Percentiles rank a stretch among this genome's conserved stretches.
Evolutionary conservation across 495 filamentous ascomycete genomes (phyloP).

Genomic region (Bacidia gigantensis): DNA sequence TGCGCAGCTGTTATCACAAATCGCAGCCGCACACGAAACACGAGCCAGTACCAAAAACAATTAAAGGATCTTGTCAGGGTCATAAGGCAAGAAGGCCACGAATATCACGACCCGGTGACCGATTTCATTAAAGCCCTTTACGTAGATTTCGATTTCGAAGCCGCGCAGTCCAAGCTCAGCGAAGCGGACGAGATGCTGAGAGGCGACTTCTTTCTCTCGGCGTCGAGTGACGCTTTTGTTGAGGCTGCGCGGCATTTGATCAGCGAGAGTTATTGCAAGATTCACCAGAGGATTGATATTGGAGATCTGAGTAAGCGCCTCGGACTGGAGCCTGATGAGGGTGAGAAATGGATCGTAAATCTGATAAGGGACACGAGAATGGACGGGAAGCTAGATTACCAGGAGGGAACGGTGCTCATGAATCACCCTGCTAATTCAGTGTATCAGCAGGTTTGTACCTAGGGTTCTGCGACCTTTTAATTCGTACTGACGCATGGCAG

Average conservation of each 20-base stretch:
- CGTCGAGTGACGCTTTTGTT: slow-evolving; percentile 75
- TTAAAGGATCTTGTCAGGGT: slow-evolving; percentile 91
- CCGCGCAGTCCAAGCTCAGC: slow-evolving; percentile 81
- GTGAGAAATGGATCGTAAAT: slow-evolving; percentile 99
- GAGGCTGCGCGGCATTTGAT: slow-evolving; percentile 91
- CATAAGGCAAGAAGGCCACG: slow-evolving; percentile 90
- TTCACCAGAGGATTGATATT: slow-evolving; percentile 95
- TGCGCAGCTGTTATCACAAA: slow-evolving; percentile 93
- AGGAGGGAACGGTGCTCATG: slow-evolving; percentile 97
- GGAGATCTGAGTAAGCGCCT: slow-evolving; percentile 77
- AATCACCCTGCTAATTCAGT: slow-evolving; percentile 97
- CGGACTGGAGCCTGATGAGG: slow-evolving; percentile 80
- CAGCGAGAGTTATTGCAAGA: slow-evolving; percentile 98
- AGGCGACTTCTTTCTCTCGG: slow-evolving; percentile 88
- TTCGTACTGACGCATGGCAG: slow-evolving; percentile 21
- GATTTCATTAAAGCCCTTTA: slow-evolving; percentile 92
- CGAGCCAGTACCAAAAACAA: slow-evolving; percentile 87
- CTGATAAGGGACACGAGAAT: slow-evolving; percentile 93
- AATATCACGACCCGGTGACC: slow-evolving; percentile 91
- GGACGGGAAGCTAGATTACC: slow-evolving; percentile 97
- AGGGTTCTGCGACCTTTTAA: slow-evolving; percentile 54
- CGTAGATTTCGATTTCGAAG: slow-evolving; percentile 97
- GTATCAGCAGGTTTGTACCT: slow-evolving; percentile 99
- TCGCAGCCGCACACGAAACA: slow-evolving; percentile 65
- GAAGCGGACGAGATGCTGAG: slow-evolving; percentile 86